phyloP scores from a whole-genome alignment of 2,329 filamentous ascomycete genomes.

The Chaetothyriales sp. region DNA sequence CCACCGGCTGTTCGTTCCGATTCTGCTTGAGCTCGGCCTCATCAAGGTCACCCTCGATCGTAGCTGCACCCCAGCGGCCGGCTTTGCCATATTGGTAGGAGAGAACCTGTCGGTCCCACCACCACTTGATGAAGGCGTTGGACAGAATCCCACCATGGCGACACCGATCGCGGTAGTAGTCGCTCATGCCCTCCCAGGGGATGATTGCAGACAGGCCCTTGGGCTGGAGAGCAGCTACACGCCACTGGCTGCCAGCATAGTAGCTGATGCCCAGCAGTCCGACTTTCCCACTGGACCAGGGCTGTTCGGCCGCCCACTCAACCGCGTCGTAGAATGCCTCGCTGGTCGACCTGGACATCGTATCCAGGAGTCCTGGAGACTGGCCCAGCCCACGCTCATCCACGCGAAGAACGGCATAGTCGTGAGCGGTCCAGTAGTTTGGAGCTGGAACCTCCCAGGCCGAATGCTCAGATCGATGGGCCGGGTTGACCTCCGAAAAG shows the following conservation, averaged over 20 bases:
- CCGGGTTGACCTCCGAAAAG: constrained; percentile 38
- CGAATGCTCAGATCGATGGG: constrained; percentile 39
- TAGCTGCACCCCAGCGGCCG: constrained; percentile 36
- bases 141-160: constrained; percentile 47
- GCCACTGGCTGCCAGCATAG: constrained; percentile 40
- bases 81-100: constrained; percentile 51
- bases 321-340: constrained; percentile 38
- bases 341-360: constrained; percentile 38
- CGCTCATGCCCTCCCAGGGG: constrained; percentile 42
- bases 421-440: constrained; percentile 39
- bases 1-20: constrained; percentile 26
- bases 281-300: constrained; percentile 37
- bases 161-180: constrained; percentile 43
- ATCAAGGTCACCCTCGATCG: constrained; percentile 25
- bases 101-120: constrained; percentile 33
- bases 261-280: constrained; percentile 38
- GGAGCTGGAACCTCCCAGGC: constrained; percentile 47
- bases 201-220: constrained; percentile 38
- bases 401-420: constrained; percentile 41
- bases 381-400: constrained; percentile 40
- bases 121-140: constrained; percentile 44
- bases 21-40: constrained; percentile 24
- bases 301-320: constrained; percentile 37
- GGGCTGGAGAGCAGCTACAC: constrained; percentile 37
- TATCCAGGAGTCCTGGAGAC: constrained; percentile 37